Conservation (phyloP, 2,329 filamentous ascomycete species). For the Ophiocordyceps sinensis region DNA sequence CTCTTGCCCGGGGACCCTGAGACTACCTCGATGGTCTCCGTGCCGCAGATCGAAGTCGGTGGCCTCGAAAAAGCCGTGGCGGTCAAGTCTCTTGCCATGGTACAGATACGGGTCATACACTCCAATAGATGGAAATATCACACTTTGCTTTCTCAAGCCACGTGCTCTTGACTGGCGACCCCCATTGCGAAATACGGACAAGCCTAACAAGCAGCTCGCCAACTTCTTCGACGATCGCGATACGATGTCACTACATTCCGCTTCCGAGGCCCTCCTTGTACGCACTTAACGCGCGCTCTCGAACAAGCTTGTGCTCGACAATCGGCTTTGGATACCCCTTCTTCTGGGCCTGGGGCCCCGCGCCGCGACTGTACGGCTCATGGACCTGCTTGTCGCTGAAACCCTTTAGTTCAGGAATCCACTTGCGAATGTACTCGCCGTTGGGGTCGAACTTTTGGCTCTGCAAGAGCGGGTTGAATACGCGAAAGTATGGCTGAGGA, state of each 20-base stretch:
- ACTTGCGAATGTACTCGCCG: conserved; percentile 68
- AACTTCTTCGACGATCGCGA: no score
- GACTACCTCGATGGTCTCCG: conserved; percentile 41
- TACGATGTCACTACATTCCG: conserved; percentile 8
- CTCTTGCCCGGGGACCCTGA: conserved; percentile 37
- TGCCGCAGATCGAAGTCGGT: conserved; percentile 39
- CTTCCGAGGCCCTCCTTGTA: conserved; percentile 44
- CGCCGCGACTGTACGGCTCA: conserved; percentile 61
- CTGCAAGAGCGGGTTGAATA: conserved; percentile 77
- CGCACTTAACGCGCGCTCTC: conserved; percentile 50
- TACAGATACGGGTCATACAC: conserved; percentile 56
- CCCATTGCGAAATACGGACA: no score
- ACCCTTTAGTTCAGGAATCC: conserved; percentile 60
- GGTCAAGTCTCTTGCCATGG: conserved; percentile 37
- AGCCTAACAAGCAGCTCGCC: no score
- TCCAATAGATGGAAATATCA: not conserved
- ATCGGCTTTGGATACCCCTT: conserved; percentile 61
- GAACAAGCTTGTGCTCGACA: conserved; percentile 56
- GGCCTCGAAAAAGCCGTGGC: conserved; percentile 49
- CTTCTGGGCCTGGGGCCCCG: conserved; percentile 41
- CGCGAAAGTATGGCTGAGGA: conserved; percentile 78
- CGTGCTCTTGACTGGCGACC: no score
- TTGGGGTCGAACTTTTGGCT: conserved; percentile 73
- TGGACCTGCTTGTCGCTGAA: conserved; percentile 59
- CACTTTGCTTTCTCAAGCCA: no score